Evolutionary conservation across 495 filamentous ascomycete genomes (phyloP).

Genomic region (Saxophila tyrrhenica): DNA sequence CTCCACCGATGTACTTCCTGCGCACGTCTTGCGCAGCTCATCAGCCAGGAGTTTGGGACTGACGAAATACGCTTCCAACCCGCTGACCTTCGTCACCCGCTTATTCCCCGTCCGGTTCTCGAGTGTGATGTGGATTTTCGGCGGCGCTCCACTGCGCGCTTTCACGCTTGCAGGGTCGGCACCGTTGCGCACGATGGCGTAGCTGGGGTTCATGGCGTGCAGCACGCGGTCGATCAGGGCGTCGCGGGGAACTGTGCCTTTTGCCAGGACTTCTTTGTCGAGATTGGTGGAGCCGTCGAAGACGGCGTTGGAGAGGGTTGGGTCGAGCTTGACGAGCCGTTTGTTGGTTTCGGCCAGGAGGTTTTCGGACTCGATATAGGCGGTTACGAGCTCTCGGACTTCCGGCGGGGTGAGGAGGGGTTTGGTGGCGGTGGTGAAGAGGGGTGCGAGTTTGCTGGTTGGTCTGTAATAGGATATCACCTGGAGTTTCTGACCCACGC

Average conservation of each 20-base stretch:
- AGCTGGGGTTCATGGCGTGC: slow-evolving; percentile 41
- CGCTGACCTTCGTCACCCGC: slow-evolving; percentile 52
- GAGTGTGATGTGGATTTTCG: slow-evolving; percentile 47
- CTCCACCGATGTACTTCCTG: slow-evolving; percentile 55
- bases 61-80: slow-evolving; percentile 53
- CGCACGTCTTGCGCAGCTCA: slow-evolving; percentile 60
- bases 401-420: slow-evolving; percentile 45
- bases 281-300: slow-evolving; percentile 38
- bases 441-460: slow-evolving; percentile 44
- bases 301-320: slow-evolving; percentile 50
- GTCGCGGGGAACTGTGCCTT: slow-evolving; percentile 51
- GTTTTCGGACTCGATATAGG: slow-evolving; percentile 40
- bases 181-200: slow-evolving; percentile 45
- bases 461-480: slow-evolving; percentile 45
- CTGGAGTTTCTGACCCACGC: slow-evolving; percentile 47
- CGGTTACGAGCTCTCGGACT: slow-evolving; percentile 40
- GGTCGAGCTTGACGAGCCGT: slow-evolving; percentile 53
- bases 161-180: slow-evolving; percentile 39
- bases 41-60: slow-evolving; percentile 51
- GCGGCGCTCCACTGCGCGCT: slow-evolving; percentile 48
- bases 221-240: slow-evolving; percentile 49
- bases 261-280: slow-evolving; percentile 47
- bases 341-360: slow-evolving; percentile 45
- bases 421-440: slow-evolving; percentile 38
- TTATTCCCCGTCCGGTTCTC: slow-evolving; percentile 61